Base-by-base conservation (phyloP, 108 stramenopile species). In the Licmophora abbreviata region DNA sequence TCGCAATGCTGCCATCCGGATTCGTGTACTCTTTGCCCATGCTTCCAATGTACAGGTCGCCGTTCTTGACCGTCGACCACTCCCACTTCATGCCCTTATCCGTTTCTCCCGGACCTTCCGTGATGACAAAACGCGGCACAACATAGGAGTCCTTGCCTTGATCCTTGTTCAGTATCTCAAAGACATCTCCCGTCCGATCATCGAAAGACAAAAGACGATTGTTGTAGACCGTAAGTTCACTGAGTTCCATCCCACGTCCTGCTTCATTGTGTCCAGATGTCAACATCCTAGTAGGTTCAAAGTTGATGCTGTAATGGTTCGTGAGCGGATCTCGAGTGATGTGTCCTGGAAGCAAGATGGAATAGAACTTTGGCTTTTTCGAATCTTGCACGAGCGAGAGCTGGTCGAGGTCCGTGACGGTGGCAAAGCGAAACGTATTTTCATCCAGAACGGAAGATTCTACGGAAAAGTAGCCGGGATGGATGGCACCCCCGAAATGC, bases 21-120 rank as follows among this genome's bases (percentile, higher is more conserved):
- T 62, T 52, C 0, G 93, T 95, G 56, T 74, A 96, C 62, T 94
- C 93, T 68, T 96, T 96, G 1, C 95, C 95, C 89, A 91, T 91
- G 36, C 73, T 83, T 25, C 95, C 95, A 61, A 93, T 66, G 41
- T 78, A 77, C 36, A 96, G 67, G 44, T 90, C 81, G 32, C 77
- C 86, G 61, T 92, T 73, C 70, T 95, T 95, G 36, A 91, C 80
- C 3, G 95, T 96, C 9, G 88, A 73, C 95, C 95, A 96, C 59
- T 96, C 95, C 84, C 88, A 84, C 54, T 85, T 85, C 74, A 80
- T 73, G 38, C 95, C 95, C 71, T 96, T 96, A 58, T 95, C 93
- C 23, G 92, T 84, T 45, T 86, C 84, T 11, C 95, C 95, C 33
- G 79, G 77, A 36, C 95, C 95, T 76, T 96, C 95, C 25, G 89